Base-by-base conservation (phyloP, 768 basidiomycete genomes). In the Hericium alpestre region DNA sequence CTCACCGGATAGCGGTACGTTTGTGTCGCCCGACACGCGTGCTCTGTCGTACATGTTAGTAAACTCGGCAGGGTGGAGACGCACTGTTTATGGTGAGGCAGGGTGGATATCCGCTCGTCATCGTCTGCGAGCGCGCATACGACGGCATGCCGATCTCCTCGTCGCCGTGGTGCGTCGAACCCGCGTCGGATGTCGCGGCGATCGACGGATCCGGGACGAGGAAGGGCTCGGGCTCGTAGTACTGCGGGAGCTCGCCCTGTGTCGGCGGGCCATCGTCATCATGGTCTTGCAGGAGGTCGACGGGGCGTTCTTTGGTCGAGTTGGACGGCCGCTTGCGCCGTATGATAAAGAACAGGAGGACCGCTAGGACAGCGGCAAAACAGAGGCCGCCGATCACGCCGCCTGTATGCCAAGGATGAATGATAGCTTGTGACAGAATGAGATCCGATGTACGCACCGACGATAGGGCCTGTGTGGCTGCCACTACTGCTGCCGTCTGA, bases 171-270 rank as follows among this genome's bases (percentile, higher is more conserved):
- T 64, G 51, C 62, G 60, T 58, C 58, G 68, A 38, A 61, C 66
- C 71, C 2, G 65, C 72, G 20, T 69, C 73, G 0, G 73, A 71
- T 8, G 74, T 68, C 5, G 76, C 73, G 1, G 70, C 64, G 13
- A 73, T 63, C 0, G 82, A 80, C 12, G 85, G 82, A 48, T 83
- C 83, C 0, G 86, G 77, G 3, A 87, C 76, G 54, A 86, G 77
- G 71, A 83, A 90, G 2, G 89, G 89, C 60, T 90, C 84, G 0
- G 88, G 87, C 37, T 76, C 78, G 65, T 87, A 85, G 68, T 81
- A 87, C 56, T 87, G 78, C 4, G 86, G 86, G 8, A 83, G 78
- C 41, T 82, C 79, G 50, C 76, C 76, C 54, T 65, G 60, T 1
- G 70, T 69, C 12, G 74, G 72, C 38, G 74, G 77, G 47, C 81